These are phyloP conservation scores for Saksenaea vasiformis DNA, from an alignment of 371 early-diverging fungal species.

Conservation along the genomic window DNA sequence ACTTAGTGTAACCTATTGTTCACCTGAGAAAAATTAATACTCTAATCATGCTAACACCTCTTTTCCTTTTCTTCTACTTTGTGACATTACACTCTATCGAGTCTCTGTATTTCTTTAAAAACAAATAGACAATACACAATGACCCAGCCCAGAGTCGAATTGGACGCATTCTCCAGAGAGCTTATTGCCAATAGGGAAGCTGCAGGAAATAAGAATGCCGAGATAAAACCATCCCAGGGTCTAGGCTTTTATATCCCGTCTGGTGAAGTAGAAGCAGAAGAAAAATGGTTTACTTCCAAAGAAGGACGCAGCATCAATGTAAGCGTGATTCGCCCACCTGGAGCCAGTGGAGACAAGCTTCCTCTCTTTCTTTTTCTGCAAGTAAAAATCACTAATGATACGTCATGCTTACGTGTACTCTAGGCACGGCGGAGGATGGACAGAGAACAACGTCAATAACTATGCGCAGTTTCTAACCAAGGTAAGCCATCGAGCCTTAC, in stretches of 20 bases:
- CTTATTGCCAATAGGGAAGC: not conserved
- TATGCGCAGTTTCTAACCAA: conserved; percentile 2
- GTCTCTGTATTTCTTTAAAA: too few relatives aligned
- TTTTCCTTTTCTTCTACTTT: too few relatives aligned
- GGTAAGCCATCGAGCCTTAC: not conserved
- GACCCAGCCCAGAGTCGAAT: not conserved
- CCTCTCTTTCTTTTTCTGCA: conserved; percentile 23
- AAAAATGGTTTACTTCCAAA: not conserved
- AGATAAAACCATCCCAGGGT: not conserved
- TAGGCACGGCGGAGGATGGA: conserved; percentile 25
- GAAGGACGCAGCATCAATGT: not conserved
- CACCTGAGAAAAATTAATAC: too few relatives aligned
- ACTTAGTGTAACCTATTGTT: too few relatives aligned
- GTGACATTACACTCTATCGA: too few relatives aligned
- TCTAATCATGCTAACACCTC: too few relatives aligned
- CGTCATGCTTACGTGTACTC: not conserved
- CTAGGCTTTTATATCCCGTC: not conserved
- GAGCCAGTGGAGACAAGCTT: conserved; percentile 7
- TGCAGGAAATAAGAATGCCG: not conserved
- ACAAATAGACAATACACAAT: not conserved
- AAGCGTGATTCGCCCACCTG: conserved; percentile 15
- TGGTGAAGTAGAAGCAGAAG: not conserved
- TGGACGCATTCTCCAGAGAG: not conserved
- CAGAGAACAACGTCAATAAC: not conserved
- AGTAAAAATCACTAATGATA: not conserved